Base-by-base conservation (phyloP, 257 asterid genomes). In the Eucommia ulmoides region DNA sequence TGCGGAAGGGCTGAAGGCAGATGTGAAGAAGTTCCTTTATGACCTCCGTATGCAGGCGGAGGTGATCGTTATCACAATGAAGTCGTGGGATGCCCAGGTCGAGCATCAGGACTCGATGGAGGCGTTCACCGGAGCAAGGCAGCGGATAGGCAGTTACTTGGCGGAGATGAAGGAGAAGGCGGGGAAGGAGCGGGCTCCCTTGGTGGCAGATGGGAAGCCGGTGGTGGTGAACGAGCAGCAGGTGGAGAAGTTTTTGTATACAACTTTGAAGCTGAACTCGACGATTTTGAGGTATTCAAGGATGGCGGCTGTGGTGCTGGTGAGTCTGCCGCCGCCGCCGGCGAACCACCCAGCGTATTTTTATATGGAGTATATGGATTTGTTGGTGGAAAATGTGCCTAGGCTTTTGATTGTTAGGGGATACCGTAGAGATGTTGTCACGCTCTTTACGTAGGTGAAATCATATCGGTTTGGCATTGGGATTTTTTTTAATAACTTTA, bases 1-100 rank as follows among this genome's bases (percentile, higher is more conserved):
- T 5, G 98, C 96, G 0, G 98, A 78, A 71, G 96, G 77, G 49
- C 91, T 89, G 19, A 85, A 80, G 54, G 71, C 94, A 11, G 98
- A 85, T 21, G 94, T 89, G 3, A 85, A 65, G 70, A 89, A 89
- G 73, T 89, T 89, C 53, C 92, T 89, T 6, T 89, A 89, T 23
- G 98, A 89, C 54, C 94, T 89, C 0, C 92, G 98, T 7, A 80
- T 89, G 98, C 96, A 83, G 33, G 98, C 98, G 0, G 98, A 89
- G 68, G 98, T 89, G 10, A 85, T 89, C 18, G 98, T 89, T 25
- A 59, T 89, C 16, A 81, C 98, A 1, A 85, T 89, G 98, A 89
- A 76, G 54, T 80, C 96, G 1, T 89, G 96, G 96, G 96, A 89
- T 46, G 82, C 78, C 0, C 70, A 69, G 23, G 68, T 70, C 0